Conservation (phyloP, 805 yeast genomes). For the Ogataea polymorpha region DNA sequence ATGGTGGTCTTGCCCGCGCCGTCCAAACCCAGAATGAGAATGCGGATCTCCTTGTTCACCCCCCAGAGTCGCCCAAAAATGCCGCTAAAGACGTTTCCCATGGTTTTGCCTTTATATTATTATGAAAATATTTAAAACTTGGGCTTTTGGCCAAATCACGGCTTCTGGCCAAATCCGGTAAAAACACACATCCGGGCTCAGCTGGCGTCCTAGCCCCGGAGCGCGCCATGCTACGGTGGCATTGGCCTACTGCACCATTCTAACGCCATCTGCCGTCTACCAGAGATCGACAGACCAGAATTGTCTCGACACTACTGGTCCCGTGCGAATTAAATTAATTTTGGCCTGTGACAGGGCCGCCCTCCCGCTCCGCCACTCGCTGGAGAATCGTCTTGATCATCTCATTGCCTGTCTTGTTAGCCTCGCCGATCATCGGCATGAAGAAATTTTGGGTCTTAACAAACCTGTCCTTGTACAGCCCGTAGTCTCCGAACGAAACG, state of each 20-base stretch:
- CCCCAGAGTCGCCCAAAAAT: conserved; percentile 90
- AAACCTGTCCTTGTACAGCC: conserved; percentile 67
- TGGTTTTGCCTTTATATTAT: conserved; percentile 24
- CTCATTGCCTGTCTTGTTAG: conserved; percentile 84
- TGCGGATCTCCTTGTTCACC: conserved; percentile 82
- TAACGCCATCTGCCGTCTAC: not conserved
- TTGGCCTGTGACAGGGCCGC: not conserved
- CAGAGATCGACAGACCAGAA: not conserved
- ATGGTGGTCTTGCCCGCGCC: conserved; percentile 98
- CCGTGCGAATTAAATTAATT: not conserved
- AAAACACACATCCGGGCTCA: not conserved
- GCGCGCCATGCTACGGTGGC: too few relatives aligned
- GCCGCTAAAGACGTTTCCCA: conserved; percentile 90
- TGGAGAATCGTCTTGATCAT: conserved; percentile 79
- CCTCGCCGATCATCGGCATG: conserved; percentile 82
- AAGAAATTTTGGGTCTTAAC: conserved; percentile 82
- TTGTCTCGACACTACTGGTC: not conserved
- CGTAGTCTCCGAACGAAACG: conserved; percentile 71
- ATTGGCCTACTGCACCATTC: too few relatives aligned
- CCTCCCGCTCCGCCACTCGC: conserved; percentile 29
- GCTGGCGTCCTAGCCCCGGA: too few relatives aligned
- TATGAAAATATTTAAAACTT: conserved; percentile 1
- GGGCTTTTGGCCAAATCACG: not conserved
- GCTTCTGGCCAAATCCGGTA: not conserved
- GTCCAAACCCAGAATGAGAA: conserved; percentile 85